Evolutionary conservation across 2,329 filamentous ascomycete species (phyloP).

Genomic region (Colletotrichum sp.): DNA sequence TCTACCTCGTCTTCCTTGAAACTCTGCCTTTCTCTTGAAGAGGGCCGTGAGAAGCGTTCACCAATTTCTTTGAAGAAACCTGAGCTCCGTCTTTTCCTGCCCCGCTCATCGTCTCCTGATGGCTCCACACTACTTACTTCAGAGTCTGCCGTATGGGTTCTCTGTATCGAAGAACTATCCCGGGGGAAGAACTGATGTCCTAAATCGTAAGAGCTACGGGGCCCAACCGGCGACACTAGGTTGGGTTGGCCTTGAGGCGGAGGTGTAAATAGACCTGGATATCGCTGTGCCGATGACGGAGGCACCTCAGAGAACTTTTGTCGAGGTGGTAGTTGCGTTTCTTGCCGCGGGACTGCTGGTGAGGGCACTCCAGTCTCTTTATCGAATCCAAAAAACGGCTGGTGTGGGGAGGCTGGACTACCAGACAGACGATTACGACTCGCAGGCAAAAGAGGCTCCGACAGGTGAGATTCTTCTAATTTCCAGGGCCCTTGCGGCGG

Average conservation of each 20-base stretch:
- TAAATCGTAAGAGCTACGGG: conserved; percentile 21
- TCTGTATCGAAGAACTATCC: conserved; percentile 40
- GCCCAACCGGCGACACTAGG: conserved; percentile 18
- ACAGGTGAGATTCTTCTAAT: conserved; percentile 58
- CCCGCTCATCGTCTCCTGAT: conserved; percentile 39
- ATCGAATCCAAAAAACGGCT: conserved; percentile 48
- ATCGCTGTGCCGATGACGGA: conserved; percentile 56
- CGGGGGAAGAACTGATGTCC: conserved; percentile 23
- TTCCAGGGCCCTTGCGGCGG: conserved; percentile 56
- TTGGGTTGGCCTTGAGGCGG: conserved; percentile 16
- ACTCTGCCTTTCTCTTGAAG: conserved; percentile 34
- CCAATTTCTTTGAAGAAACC: conserved; percentile 59
- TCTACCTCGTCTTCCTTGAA: conserved; percentile 25
- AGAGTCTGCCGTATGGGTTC: conserved; percentile 43
- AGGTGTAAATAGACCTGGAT: conserved; percentile 49
- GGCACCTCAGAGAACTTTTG: conserved; percentile 44
- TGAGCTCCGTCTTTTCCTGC: conserved; percentile 41
- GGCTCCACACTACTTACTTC: conserved; percentile 40
- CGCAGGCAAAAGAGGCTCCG: conserved; percentile 49
- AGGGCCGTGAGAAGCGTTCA: conserved; percentile 42
- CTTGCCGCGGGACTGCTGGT: conserved; percentile 15
- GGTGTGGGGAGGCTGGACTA: conserved; percentile 30
- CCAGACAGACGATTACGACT: conserved; percentile 17
- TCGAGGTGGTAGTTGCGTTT: conserved; percentile 25
- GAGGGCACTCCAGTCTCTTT: conserved; percentile 52